Conservation (phyloP, 495 filamentous ascomycete genomes). For the Neurospora sp. region DNA sequence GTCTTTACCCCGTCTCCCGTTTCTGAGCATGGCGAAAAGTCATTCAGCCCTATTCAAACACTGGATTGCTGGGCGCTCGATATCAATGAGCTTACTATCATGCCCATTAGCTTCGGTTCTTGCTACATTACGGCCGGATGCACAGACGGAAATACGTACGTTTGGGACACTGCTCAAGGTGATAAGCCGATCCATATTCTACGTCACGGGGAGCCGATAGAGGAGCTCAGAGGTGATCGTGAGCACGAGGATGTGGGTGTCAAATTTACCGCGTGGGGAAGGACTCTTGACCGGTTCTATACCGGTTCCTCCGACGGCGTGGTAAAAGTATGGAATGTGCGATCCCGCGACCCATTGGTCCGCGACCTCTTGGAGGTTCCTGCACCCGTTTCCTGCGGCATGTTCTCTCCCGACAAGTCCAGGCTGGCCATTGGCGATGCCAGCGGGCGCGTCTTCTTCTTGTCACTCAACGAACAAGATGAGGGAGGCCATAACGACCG, state of each 20-base stretch:
- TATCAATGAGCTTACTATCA: conserved; percentile 72
- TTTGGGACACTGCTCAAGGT: conserved; percentile 66
- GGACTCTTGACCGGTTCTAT: conserved; percentile 58
- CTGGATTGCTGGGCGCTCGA: conserved; percentile 70
- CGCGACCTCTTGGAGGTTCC: conserved; percentile 42
- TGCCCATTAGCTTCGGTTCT: conserved; percentile 36
- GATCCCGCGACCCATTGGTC: conserved; percentile 46
- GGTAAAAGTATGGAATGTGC: conserved; percentile 78
- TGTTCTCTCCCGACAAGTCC: conserved; percentile 62
- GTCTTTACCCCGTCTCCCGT: conserved; percentile 27
- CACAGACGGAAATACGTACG: conserved; percentile 71
- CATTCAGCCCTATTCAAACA: conserved; percentile 28
- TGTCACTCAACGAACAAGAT: conserved; percentile 40
- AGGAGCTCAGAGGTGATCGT: conserved; percentile 47
- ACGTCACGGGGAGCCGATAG: conserved; percentile 56
- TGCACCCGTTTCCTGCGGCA: conserved; percentile 50
- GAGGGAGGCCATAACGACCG: conserved; percentile 5
- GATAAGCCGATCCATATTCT: conserved; percentile 54
- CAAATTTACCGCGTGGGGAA: conserved; percentile 71
- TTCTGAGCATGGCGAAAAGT: conserved; percentile 17
- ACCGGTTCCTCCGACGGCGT: conserved; percentile 87
- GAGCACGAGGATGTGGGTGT: conserved; percentile 74
- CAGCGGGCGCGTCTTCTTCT: conserved; percentile 59
- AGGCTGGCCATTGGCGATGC: conserved; percentile 69
- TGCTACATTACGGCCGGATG: conserved; percentile 69